Percentiles rank a stretch among this genome's conserved stretches.
phyloP scores from a whole-genome alignment of 2,329 filamentous ascomycete species.

The Scedosporium minutisporum region DNA sequence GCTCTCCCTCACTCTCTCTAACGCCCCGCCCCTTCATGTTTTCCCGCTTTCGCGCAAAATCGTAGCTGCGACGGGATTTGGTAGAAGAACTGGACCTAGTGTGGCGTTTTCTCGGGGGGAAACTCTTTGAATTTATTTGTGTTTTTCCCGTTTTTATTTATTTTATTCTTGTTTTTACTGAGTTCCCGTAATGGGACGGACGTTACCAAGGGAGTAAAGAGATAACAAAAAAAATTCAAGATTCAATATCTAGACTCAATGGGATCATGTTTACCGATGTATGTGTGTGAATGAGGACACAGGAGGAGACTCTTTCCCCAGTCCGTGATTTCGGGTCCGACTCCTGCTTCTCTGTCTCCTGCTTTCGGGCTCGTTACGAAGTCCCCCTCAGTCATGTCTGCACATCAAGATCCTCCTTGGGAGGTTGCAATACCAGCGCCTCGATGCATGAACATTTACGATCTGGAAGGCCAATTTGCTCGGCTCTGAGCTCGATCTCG shows the following conservation, averaged over 20 bases:
- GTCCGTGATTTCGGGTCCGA: too few species aligned
- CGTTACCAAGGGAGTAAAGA: not conserved
- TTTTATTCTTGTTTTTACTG: not conserved
- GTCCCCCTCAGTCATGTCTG: too few species aligned
- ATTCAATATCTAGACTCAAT: not conserved
- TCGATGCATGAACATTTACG: too few species aligned
- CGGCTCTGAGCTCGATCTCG: too few species aligned
- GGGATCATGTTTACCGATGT: not conserved
- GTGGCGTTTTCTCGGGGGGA: not conserved
- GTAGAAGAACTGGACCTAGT: constrained; percentile 3
- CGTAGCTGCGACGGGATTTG: constrained; percentile 6
- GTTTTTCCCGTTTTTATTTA: not conserved
- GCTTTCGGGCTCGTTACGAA: too few species aligned
- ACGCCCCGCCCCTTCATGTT: not conserved
- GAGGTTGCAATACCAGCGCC: too few species aligned
- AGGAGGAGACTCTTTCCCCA: too few species aligned
- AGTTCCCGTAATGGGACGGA: not conserved
- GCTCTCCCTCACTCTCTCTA: not conserved
- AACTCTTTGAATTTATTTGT: not conserved
- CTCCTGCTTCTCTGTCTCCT: too few species aligned
- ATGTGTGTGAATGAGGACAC: not conserved
- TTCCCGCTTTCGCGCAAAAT: not conserved
- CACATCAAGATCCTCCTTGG: too few species aligned
- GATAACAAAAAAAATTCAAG: not conserved
- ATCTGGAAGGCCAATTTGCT: too few species aligned